Conservation (phyloP, 495 filamentous ascomycete species). For the Penicillium bialowiezense region DNA sequence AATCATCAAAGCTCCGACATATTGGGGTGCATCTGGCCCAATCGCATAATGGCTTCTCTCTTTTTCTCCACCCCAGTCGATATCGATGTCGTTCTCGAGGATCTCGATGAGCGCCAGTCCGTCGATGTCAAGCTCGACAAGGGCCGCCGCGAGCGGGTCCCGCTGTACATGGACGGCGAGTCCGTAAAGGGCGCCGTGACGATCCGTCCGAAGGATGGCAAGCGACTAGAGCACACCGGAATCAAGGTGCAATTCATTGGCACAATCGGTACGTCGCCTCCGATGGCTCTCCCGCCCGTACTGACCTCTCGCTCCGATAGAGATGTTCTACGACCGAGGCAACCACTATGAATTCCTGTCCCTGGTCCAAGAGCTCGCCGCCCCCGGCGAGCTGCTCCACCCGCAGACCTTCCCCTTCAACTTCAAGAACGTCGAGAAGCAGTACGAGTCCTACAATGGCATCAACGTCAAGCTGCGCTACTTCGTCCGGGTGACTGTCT, state of each 20-base stretch:
- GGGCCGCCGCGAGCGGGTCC: slow-evolving; percentile 91
- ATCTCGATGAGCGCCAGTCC: slow-evolving; percentile 87
- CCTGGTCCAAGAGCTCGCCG: slow-evolving; percentile 91
- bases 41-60: slow-evolving; percentile 74
- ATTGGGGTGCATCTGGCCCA: slow-evolving; percentile 5
- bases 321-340: slow-evolving; percentile 99
- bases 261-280: slow-evolving; percentile 83
- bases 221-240: slow-evolving; percentile 94
- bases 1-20: slow-evolving; percentile 4
- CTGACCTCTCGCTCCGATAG: slow-evolving; percentile 39
- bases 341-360: slow-evolving; percentile 99
- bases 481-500: slow-evolving; percentile 96
- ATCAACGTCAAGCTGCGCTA: slow-evolving; percentile 99
- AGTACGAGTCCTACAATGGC: slow-evolving; percentile 99
- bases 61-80: slow-evolving; percentile 98
- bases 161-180: slow-evolving; percentile 96
- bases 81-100: slow-evolving; percentile 97
- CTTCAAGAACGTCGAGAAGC: slow-evolving; percentile 99
- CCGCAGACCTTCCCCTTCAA: slow-evolving; percentile 99
- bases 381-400: slow-evolving; percentile 95
- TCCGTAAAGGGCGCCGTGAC: slow-evolving; percentile 95
- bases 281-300: not conserved
- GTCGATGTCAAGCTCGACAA: slow-evolving; percentile 99
- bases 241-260: slow-evolving; percentile 99
- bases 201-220: slow-evolving; percentile 95